Evolutionary conservation across 441 rosid species (phyloP).

Genomic region (Macaranga tanarius): DNA sequence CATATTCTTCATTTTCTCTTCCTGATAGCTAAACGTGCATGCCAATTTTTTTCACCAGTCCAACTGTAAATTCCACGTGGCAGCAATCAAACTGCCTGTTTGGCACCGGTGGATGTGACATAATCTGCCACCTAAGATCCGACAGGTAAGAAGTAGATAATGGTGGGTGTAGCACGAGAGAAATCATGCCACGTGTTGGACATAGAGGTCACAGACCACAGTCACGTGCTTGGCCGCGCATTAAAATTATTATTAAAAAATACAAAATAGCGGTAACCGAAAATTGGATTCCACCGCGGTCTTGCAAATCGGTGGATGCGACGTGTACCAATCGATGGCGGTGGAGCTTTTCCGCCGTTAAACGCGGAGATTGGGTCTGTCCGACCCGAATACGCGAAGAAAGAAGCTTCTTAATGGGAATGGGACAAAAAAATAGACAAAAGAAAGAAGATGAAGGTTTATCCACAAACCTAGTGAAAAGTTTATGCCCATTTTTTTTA

Average conservation of each 20-base stretch:
- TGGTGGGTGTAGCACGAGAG: constrained; percentile 28
- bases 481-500: background rate
- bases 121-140: constrained; percentile 16
- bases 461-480: constrained; percentile 1
- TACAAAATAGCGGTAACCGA: constrained; percentile 13
- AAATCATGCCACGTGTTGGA: constrained; percentile 7
- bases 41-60: background rate
- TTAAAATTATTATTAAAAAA: background rate
- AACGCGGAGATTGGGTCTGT: constrained; percentile 30
- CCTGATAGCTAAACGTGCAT: background rate
- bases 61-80: constrained; percentile 26
- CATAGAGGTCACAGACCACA: background rate
- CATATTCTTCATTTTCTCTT: background rate
- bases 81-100: background rate
- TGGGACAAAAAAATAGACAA: background rate
- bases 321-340: constrained; percentile 17
- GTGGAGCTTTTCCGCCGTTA: constrained; percentile 18
- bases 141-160: constrained; percentile 12
- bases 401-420: background rate
- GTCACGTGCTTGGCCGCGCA: constrained; percentile 23
- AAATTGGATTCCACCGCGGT: constrained; percentile 25
- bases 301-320: background rate
- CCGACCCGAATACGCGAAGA: no score
- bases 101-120: constrained; percentile 31
- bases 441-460: background rate